These are phyloP conservation scores for Umbelopsis vinacea DNA, from an alignment of 192 early-diverging fungal genomes.

Conservation along the genomic window DNA sequence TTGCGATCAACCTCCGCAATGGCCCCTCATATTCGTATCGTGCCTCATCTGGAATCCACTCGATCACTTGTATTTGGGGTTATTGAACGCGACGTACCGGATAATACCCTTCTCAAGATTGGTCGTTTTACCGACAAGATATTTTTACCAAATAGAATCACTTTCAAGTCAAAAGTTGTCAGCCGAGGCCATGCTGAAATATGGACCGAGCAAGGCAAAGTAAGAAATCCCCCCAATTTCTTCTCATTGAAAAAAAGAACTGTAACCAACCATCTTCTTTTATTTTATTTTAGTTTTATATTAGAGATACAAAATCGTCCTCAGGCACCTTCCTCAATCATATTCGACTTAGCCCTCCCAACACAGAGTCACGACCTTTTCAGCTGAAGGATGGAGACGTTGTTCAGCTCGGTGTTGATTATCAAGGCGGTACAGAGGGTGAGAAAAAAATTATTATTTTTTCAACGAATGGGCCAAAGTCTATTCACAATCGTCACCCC, in stretches of 20 bases:
- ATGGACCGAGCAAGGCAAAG: constrained; percentile 71
- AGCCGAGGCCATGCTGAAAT: constrained; percentile 86
- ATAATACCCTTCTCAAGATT: constrained; percentile 39
- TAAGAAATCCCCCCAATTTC: neutral
- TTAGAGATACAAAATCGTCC: constrained; percentile 94
- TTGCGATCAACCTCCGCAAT: constrained; percentile 26
- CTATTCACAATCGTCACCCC: neutral
- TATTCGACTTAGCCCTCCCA: constrained; percentile 86
- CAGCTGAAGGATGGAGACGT: constrained; percentile 89
- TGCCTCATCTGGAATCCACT: constrained; percentile 58
- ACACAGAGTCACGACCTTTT: constrained; percentile 81
- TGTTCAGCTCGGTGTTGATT: constrained; percentile 95
- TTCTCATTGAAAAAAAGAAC: neutral
- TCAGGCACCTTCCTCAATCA: constrained; percentile 98
- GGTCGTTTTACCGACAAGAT: constrained; percentile 43
- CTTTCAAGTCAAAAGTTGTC: constrained; percentile 85
- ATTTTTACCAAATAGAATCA: constrained; percentile 59
- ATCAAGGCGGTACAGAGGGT: constrained; percentile 89
- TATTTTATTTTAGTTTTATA: constrained; percentile 75
- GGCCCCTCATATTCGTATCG: constrained; percentile 55
- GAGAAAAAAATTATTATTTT: neutral
- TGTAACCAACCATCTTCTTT: neutral
- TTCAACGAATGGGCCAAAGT: no score
- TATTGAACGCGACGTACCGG: constrained; percentile 48
- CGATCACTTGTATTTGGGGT: constrained; percentile 57